Evolutionary conservation across 2,329 filamentous ascomycete genomes (phyloP), one percentile per base, ranked within the genome.

Genomic region (Diplocarpon mali): DNA sequence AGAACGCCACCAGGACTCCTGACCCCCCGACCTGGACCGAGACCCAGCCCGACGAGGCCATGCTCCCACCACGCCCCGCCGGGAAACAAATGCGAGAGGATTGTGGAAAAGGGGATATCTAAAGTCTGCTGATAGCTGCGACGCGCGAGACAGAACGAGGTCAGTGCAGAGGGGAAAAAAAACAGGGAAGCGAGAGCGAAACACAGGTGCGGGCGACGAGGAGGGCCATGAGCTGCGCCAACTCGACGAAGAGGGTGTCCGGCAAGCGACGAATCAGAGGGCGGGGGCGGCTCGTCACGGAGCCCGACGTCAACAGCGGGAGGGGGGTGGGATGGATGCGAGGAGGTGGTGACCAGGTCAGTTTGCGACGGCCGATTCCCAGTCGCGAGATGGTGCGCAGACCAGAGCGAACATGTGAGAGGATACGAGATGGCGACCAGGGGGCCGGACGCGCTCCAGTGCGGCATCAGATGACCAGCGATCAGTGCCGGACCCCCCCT

Each of bases 391-490:
- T 42, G 44, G 43, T 46, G 45, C 38, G 48, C 39, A 46, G 44
- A 40, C 11, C 30, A 30, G n/a, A 13, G 31, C 48, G 48, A 39
- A 47, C 48, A 48, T 48, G 52, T 54, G 52, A 54, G 52, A 41
- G 47, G 49, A 52, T 53, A 52, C 52, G 52, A 54, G 48, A 47
- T 47, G 27, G 31, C 20, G 42, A 38, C 35, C 35, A 43, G 48
- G 50, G 38, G 20, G 49, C 12, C 32, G 40, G 35, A 32, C 40
- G 52, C 55, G 50, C 54, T 51, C 50, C 46, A 31, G 34, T 17
- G 30, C 32, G 36, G 30, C 31, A 49, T 46, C 54, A 47, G 54
- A 54, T 60, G 57, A 60, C 57, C 57, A 59, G 57, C 55, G 45
- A 48, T 43, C 42, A 37, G 45, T 30, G 41, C 49, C 51, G 49